A percentile compares a stretch with the other conserved stretches of the same genome.
These are phyloP conservation scores for Echinosophora koreensis DNA, from an alignment of 306 rosid species.

Conservation along the genomic window DNA sequence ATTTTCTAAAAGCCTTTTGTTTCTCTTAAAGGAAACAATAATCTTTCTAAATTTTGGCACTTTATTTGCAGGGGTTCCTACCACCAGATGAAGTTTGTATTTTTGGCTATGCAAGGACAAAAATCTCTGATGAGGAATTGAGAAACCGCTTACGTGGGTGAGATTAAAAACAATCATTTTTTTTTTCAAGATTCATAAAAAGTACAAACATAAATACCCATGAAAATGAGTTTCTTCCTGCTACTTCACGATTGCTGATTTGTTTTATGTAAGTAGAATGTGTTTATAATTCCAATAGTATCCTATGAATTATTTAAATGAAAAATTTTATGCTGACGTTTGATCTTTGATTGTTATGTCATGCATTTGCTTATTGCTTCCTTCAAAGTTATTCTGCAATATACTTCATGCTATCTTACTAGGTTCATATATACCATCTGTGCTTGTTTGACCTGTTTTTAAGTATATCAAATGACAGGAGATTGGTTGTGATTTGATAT, in stretches of 20 bases:
- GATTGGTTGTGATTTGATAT: conserved; percentile 47
- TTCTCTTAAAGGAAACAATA: background rate
- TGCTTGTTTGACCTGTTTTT: conserved; percentile 22
- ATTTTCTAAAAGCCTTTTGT: background rate
- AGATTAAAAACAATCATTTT: conserved; percentile 34
- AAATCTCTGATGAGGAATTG: conserved; percentile 82
- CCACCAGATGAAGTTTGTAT: conserved; percentile 77
- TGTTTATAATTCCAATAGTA: conserved; percentile 18
- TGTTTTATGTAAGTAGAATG: conserved; percentile 1
- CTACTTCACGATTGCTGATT: conserved; percentile 25
- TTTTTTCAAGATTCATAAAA: conserved; percentile 4
- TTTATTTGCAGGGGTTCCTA: conserved; percentile 77
- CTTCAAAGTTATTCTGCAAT: conserved; percentile 15
- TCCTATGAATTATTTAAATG: conserved; percentile 14
- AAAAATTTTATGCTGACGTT: background rate
- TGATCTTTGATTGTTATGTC: conserved; percentile 25
- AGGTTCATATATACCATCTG: conserved; percentile 17
- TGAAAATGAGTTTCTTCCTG: conserved; percentile 27
- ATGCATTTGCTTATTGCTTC: conserved; percentile 22
- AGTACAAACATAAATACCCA: background rate
- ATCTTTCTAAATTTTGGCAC: conserved; percentile 32
- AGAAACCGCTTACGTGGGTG: conserved; percentile 83
- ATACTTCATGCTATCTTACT: conserved; percentile 17
- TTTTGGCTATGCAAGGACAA: conserved; percentile 96
- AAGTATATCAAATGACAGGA: conserved; percentile 32